These are phyloP conservation scores for Neopestalotiopsis sp. DNA, from an alignment of 2,329 filamentous ascomycete species.

Conservation along the genomic window DNA sequence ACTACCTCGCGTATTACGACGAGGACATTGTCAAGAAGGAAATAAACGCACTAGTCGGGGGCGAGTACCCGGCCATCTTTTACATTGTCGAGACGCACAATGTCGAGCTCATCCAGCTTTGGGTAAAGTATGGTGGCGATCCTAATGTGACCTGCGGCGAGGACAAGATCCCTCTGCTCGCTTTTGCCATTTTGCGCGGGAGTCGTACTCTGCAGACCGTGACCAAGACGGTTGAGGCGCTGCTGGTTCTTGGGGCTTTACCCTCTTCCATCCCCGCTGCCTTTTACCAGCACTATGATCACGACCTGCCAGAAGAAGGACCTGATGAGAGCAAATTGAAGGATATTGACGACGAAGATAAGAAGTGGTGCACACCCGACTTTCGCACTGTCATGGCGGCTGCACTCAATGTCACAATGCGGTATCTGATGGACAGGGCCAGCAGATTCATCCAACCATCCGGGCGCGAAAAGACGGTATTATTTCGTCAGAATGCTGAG, in stretches of 20 bases:
- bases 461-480: constrained; percentile 22
- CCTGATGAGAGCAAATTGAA: constrained; percentile 21
- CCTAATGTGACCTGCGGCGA: constrained; percentile 24
- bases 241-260: constrained; percentile 28
- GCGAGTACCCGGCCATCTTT: constrained; percentile 29
- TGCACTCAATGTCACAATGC: constrained; percentile 28
- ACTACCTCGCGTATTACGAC: constrained; percentile 21
- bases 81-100: constrained; percentile 28
- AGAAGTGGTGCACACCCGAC: constrained; percentile 24
- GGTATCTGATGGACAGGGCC: constrained; percentile 29
- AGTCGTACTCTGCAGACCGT: constrained; percentile 19
- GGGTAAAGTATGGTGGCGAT: constrained; percentile 29
- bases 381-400: constrained; percentile 18
- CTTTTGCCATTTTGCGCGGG: constrained; percentile 26
- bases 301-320: constrained; percentile 23
- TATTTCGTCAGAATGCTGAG: constrained; percentile 20
- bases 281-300: constrained; percentile 24
- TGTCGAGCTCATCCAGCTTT: constrained; percentile 24
- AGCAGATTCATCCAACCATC: constrained; percentile 17
- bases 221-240: constrained; percentile 20
- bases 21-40: constrained; percentile 3
- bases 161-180: constrained; percentile 25
- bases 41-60: constrained; percentile 25
- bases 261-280: constrained; percentile 23
- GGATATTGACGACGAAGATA: constrained; percentile 17